phyloP scores from a whole-genome alignment of 805 yeast genomes.

The Isabelozyma gotoi region DNA sequence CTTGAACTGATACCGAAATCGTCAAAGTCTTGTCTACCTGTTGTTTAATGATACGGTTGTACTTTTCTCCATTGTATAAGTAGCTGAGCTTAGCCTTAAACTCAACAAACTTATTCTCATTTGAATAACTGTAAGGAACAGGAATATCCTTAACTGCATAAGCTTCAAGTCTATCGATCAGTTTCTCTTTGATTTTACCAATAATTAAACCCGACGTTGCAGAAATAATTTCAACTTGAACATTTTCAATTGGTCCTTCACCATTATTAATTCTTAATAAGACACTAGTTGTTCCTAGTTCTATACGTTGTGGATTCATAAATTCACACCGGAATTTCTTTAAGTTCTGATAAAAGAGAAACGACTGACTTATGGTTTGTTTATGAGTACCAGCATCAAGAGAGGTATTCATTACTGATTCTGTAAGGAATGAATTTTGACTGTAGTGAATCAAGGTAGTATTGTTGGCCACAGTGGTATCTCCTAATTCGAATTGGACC shows the following conservation, averaged over 20 bases:
- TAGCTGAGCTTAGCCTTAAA: slow-evolving; percentile 21
- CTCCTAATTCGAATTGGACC: background rate
- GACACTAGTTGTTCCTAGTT: slow-evolving; percentile 27
- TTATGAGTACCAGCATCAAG: background rate
- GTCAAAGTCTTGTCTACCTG: slow-evolving; percentile 55
- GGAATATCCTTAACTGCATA: slow-evolving; percentile 16
- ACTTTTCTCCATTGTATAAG: slow-evolving; percentile 14
- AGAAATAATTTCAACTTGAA: slow-evolving; percentile 15
- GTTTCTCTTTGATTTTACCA: background rate
- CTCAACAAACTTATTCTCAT: slow-evolving; percentile 25
- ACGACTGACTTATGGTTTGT: background rate
- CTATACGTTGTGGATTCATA: slow-evolving; percentile 19
- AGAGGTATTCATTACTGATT: slow-evolving; percentile 4
- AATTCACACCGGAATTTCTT: slow-evolving; percentile 28
- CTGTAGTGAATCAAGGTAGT: slow-evolving; percentile 1
- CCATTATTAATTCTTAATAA: slow-evolving; percentile 28
- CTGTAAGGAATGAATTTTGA: slow-evolving; percentile 9
- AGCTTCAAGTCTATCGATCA: slow-evolving; percentile 7
- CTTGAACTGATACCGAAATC: slow-evolving; percentile 78
- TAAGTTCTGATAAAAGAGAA: slow-evolving; percentile 15
- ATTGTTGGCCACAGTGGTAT: background rate
- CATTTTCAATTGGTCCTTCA: slow-evolving; percentile 26
- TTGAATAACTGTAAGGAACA: slow-evolving; percentile 30
- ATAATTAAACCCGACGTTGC: slow-evolving; percentile 18
- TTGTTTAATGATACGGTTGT: slow-evolving; percentile 21